phyloP scores from a whole-genome alignment of 257 asterid genomes.

The Ocimum tenuiflorum region DNA sequence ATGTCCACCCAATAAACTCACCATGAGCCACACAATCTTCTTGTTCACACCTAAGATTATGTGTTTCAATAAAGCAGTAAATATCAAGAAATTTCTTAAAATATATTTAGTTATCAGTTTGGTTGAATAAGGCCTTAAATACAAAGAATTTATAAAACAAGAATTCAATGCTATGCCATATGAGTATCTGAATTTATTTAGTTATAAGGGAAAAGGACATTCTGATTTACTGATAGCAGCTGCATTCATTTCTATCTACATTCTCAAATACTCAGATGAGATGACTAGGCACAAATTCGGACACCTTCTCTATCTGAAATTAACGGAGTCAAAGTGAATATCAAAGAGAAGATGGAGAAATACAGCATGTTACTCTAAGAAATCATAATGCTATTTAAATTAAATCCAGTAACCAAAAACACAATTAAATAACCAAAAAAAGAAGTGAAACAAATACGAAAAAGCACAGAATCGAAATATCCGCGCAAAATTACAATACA shows the following conservation, averaged over 20 bases:
- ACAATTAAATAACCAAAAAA: background rate
- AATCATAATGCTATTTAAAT: conserved; percentile 18
- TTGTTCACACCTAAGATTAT: background rate
- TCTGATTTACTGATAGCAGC: conserved; percentile 1
- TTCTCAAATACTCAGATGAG: background rate
- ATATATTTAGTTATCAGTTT: too few relatives aligned
- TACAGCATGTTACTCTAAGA: conserved; percentile 7
- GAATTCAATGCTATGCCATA: background rate
- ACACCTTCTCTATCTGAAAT: background rate
- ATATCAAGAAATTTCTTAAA: too few relatives aligned
- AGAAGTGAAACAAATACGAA: conserved; percentile 12
- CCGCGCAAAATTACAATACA: conserved; percentile 10
- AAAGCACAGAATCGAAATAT: conserved; percentile 23
- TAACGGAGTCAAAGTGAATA: too few relatives aligned
- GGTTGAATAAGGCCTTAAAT: background rate
- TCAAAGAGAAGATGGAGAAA: background rate
- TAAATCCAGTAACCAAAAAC: conserved; percentile 26
- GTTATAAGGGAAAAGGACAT: background rate
- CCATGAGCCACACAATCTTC: too few relatives aligned
- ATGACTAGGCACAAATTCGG: background rate
- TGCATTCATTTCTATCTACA: conserved; percentile 13
- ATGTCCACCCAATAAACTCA: background rate
- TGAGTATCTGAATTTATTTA: background rate
- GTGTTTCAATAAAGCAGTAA: too few relatives aligned
- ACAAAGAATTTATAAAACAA: background rate